Evolutionary conservation across 768 basidiomycete species (phyloP), one percentile per base, ranked within the genome.

Genomic region (Tulasnella sp.): DNA sequence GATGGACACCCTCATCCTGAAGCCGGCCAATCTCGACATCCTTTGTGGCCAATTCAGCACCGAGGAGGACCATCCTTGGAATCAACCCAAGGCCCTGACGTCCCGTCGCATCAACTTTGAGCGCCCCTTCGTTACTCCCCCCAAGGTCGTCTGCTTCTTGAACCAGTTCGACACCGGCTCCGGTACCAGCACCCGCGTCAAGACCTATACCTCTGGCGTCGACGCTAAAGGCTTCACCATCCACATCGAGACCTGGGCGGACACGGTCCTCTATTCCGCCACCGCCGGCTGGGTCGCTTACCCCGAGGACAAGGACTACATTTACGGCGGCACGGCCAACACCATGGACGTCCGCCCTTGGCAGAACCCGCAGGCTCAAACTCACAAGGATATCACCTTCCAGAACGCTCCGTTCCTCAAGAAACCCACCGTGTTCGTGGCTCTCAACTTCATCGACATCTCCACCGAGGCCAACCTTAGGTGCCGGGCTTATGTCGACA

Each of bases 391-490:
- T 21, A 58, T 58, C n/a, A 27, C 9, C 56, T 58, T 58, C 56
- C 16, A 58, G 19, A 34, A 24, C 39, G 58, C 58, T 21, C 39
- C 24, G 18, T 77, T 80, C 80, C 6, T 42, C 31, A 38, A 36
- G 38, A 71, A 10, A 12, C 80, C 80, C 18, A 40, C 24, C 21
- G 80, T 80, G 24, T 62, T 80, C 39, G 18, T 68, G 31, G 80
- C 75, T 34, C 24, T 80, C 34, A 80, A 80, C 76, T 16, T 19
- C 27, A 16, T 80, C 38, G 80, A 80, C 31, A 19, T 68, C 38
- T 48, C 27, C 76, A 38, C 18, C 80, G 56, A 76, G n/a, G 9
- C 12, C 12, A 19, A 38, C 74, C 19, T 80, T 39, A 78, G 80
- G 21, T 31, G 46, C 39, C 40, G 42, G 10, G 58, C 71, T 24